Base-by-base conservation (phyloP, 2,329 filamentous ascomycete species). In the Fusarium sp. region DNA sequence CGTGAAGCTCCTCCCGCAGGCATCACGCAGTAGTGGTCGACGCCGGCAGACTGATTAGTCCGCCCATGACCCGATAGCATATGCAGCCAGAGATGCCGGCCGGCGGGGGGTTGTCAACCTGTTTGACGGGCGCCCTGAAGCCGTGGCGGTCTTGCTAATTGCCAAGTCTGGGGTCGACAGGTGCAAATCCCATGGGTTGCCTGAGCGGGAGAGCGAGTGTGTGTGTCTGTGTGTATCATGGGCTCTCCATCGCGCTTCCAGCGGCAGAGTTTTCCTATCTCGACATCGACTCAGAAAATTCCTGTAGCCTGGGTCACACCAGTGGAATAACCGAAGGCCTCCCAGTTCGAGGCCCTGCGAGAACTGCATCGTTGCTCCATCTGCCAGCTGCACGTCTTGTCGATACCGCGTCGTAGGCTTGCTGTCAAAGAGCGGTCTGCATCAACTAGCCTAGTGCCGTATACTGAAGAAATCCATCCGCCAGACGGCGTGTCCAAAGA, bases 371-470 rank as follows among this genome's bases (percentile, higher is more conserved):
- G 68, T 38, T 54, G 42, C 59, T 22, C 68, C 58, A 59, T 76
- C 64, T 71, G 74, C 65, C 63, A 33, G 50, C 67, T 69, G 76
- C 66, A 75, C 75, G 74, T 68, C 68, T 73, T 69, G 67, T 74
- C 68, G 68, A 74, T 64, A 63, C 67, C 63, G 70, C 73, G 65
- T 74, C 75, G 57, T 62, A 47, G 64, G 38, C 52, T 63, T 47
- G 73, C 70, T 78, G 76, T 76, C 76, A 78, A 78, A 76, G 67
- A 78, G 76, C 76, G 76, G 76, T 78, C 76, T 78, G 76, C 74
- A 64, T 76, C 66, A 70, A 76, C 64, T 52, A 74, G 56, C 54
- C 65, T 70, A 74, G 74, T 76, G 69, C 42, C 68, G 66, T 61
- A 25, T 52, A 47, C 66, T 54, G 42, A 65, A 61, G 31, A 58